Evolutionary conservation across 2,329 filamentous ascomycete species (phyloP), one percentile per base, ranked within the genome.

Genomic region (Botryotinia calthae): DNA sequence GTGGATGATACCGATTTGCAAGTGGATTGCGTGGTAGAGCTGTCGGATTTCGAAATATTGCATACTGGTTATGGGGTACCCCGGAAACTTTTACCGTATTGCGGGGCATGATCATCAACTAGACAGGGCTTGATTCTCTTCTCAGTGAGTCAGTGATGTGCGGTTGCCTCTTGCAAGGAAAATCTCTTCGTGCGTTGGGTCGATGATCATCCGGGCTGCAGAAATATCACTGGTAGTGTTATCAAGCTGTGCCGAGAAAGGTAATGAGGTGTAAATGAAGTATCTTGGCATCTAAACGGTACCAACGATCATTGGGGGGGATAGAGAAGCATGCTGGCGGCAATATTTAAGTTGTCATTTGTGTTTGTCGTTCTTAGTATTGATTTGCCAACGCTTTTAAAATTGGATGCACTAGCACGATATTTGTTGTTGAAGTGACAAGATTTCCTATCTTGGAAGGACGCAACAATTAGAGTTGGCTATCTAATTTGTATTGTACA

Each of bases 151-250:
- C 37, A 31, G 48, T 42, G 48, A 56, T 56, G 37, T 56, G 16
- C 34, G 25, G 34, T 58, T 12, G 8, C 37, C 65, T 20, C 34
- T 68, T 56, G 48, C 48, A 12, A 31, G 51, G 51, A 42, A 68
- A 56, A 42, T 68, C 48, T 56, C 65, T 56, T 68, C 48, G 12
- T 58, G 16, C 18, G 34, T 14, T 40, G 48, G 9, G 64, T 54
- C 48, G 37, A 68, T 68, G 34, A 56, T 68, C 65, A 48, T 31
- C 37, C 37, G n/a, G 20, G 37, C 20, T 68, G 65, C 48, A 56
- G 65, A 16, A 65, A 37, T 56, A 28, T 22, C 34, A 42, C 34
- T 67, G 20, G 48, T 31, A 3, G 9, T 42, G 37, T 56, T 22
- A 22, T 18, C 18, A 22, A 18, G 9, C 40, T 42, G 37, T 42